Base-by-base conservation (phyloP, 1,139 yeast genomes). In the Sugiyamaella paludigena region DNA sequence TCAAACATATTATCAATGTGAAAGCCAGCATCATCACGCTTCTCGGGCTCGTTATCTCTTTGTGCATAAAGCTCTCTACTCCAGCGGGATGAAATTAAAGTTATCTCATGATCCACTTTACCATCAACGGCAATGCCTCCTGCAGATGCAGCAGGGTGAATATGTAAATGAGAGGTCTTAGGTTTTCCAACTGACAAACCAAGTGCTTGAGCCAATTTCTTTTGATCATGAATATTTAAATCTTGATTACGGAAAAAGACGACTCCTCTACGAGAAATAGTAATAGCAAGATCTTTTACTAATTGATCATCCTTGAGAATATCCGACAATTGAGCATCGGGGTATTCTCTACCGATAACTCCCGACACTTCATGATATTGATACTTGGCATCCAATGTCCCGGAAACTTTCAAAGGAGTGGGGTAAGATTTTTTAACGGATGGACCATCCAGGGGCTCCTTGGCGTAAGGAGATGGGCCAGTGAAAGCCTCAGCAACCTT, bases 161-260 rank as follows among this genome's bases (percentile, higher is more conserved):
- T 61, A 51, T 65, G 89, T 5, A 85, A 79, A 19, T 87, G 86
- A 11, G 84, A 77, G 7, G 84, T 77, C 48, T 74, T 75, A 16
- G 87, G 87, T 62, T 84, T 87, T 44, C 82, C 77, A 62, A 83
- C 87, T 47, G 81, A 70, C 16, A 79, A 78, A 12, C 88, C 88
- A 55, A 75, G 81, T 57, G 80, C 75, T 47, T 69, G 68, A 12
- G 80, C 84, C 61, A 76, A 77, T 15, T 75, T 70, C 59, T 74
- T 72, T 63, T 78, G 81, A 53, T 78, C 67, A 32, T 71, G 70
- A 43, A 78, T 76, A 53, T 81, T 76, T 56, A 84, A 82, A 49
- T 77, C 75, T 65, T 83, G 89, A 57, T 78, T 74, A 63, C 86
- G 73, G 69, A 83, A 83, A 10, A 82, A 78, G 31, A 80, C 81